Evolutionary conservation across 805 yeast genomes (phyloP).

Genomic region (Saccharomyces mikatae): DNA sequence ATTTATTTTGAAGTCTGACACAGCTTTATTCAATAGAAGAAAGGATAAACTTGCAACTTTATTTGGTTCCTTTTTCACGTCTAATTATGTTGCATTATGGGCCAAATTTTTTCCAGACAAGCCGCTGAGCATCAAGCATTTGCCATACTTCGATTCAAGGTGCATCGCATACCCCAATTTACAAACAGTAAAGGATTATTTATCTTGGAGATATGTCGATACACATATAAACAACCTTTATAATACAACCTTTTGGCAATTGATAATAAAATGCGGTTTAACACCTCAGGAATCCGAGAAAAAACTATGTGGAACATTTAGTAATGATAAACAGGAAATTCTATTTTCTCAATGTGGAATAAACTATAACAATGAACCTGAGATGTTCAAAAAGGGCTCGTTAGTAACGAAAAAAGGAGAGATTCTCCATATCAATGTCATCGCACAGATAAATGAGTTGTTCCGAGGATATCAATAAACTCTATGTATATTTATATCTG

Average conservation of each 20-base stretch:
- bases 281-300: constrained; percentile 77
- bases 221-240: constrained; percentile 92
- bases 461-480: constrained; percentile 24
- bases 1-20: constrained; percentile 57
- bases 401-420: constrained; percentile 48
- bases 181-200: constrained; percentile 61
- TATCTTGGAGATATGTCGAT: constrained; percentile 93
- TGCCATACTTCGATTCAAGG: constrained; percentile 88
- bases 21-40: constrained; percentile 74
- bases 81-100: constrained; percentile 71
- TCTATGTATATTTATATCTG: not conserved
- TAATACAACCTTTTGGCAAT: constrained; percentile 87
- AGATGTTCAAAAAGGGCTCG: constrained; percentile 75
- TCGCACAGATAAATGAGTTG: constrained; percentile 31
- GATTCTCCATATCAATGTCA: constrained; percentile 34
- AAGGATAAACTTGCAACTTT: constrained; percentile 72
- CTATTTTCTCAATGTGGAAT: constrained; percentile 69
- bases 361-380: constrained; percentile 87
- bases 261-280: constrained; percentile 61
- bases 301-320: constrained; percentile 63
- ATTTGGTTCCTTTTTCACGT: constrained; percentile 73
- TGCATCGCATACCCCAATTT: constrained; percentile 76
- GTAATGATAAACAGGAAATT: constrained; percentile 84
- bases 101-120: constrained; percentile 42
- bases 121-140: constrained; percentile 40